These are phyloP conservation scores for Grigorovia transvaalensis DNA, from an alignment of 805 yeast species.

Conservation along the genomic window DNA sequence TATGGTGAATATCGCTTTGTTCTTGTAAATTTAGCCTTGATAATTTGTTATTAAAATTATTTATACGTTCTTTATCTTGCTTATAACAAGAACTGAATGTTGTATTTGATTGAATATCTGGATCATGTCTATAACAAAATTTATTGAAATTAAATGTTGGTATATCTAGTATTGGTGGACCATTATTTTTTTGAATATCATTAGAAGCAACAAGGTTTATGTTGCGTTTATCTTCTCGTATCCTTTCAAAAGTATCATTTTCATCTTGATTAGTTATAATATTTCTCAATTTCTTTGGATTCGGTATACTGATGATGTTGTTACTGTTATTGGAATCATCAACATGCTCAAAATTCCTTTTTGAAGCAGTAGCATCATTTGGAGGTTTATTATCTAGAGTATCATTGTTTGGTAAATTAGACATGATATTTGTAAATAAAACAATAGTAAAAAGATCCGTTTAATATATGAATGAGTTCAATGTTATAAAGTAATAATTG, in stretches of 20 bases:
- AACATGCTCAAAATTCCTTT: not conserved
- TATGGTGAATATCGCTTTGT: constrained; percentile 66
- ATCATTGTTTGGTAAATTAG: not conserved
- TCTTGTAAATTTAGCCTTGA: constrained; percentile 48
- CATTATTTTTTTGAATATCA: not conserved
- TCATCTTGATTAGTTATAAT: not conserved
- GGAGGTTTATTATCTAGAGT: not conserved
- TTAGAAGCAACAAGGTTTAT: not conserved
- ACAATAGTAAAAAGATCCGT: too few species aligned
- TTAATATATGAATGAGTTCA: too few species aligned
- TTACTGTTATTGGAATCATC: too few species aligned
- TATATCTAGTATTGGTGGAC: constrained; percentile 1
- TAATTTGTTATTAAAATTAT: constrained; percentile 24
- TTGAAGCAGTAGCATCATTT: not conserved
- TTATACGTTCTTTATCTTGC: constrained; percentile 18
- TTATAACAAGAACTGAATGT: constrained; percentile 20
- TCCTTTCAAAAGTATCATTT: not conserved
- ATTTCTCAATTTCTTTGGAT: too few species aligned
- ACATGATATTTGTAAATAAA: not conserved
- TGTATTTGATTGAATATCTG: constrained; percentile 54
- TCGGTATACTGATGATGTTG: not conserved
- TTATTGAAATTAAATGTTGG: constrained; percentile 45
- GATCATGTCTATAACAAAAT: constrained; percentile 90
- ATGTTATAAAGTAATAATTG: too few species aligned
- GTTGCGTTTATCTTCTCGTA: not conserved